Evolutionary conservation across 139 green algal species (phyloP).

Genomic region (Gonium pectorale): DNA sequence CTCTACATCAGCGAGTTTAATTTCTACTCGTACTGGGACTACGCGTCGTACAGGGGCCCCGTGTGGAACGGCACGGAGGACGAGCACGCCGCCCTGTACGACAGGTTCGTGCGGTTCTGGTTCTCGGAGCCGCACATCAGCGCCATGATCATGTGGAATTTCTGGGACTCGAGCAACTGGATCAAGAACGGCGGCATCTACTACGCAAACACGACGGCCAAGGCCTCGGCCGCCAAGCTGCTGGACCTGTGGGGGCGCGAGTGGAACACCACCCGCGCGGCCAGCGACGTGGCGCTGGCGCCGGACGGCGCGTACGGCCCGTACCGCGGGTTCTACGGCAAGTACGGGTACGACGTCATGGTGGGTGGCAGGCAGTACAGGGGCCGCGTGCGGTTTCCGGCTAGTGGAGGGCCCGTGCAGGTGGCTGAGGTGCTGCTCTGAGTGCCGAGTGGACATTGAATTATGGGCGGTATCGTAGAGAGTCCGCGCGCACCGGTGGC

Average conservation of each 20-base stretch:
- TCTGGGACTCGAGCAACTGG: background rate
- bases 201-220: background rate
- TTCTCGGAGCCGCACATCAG: no score
- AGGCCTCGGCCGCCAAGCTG: background rate
- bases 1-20: no score
- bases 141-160: no score
- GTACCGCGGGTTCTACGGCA: constrained; percentile 2
- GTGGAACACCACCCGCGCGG: background rate
- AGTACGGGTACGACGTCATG: background rate
- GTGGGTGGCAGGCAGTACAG: background rate
- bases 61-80: no score
- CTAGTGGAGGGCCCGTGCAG: background rate
- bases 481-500: no score
- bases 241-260: background rate
- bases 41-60: no score
- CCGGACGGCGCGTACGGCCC: background rate
- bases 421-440: background rate
- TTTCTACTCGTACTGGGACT: no score
- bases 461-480: no score
- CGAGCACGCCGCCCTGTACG: no score
- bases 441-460: no score
- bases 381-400: background rate
- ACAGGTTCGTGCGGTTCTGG: no score
- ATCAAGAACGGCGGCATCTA: background rate
- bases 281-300: background rate